Evolutionary conservation across 2,329 filamentous ascomycete species (phyloP), one percentile per base, ranked within the genome.

Genomic region (Microcyclospora pomicola): DNA sequence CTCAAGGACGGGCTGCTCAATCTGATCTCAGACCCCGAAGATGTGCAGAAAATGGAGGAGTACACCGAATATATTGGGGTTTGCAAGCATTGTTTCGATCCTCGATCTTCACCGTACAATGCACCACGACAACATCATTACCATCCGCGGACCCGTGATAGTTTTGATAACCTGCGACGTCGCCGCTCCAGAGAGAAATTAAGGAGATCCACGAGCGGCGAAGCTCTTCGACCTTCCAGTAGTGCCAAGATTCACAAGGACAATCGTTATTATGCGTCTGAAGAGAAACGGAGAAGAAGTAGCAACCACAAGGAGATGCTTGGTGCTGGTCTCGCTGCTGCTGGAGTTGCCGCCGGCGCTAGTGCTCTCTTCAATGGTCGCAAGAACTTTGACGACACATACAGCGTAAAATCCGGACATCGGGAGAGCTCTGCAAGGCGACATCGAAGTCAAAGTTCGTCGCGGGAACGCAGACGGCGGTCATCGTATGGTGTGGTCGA

Each of bases 61-160:
- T 80, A 80, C 49, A 78, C 75, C 1, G 73, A 80, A 55, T 70
- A 72, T 42, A 78, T 77, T 47, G 75, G 75, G 15, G 70, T 79
- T 2, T 80, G 75, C 59, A 74, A 69, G 44, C 63, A 75, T 47
- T 80, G 75, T 53, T 80, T 80, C 49, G 73, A 77, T 42, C 74
- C 75, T 6, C 64, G 68, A 7, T 71, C 69, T 12, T 68, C 64
- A 3, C 66, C 70, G 2, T 53, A 59, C 42, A 67, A 77, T 51
- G 75, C 74, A 0, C 75, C 75, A 5, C 65, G 75, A 37, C 72
- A 70, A 45, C 75, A 80, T 49, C 61, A 75, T 47, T 73, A 73
- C 50, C 58, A 66, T 41, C 39, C 28, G 15, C 49, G 47, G 31
- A 43, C 43, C 15, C 40, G 51, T 14, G 54, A 43, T 46, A 55